These are phyloP conservation scores for Microbotryum silenes-acaulis DNA, from an alignment of 1,284 basidiomycete species.

Conservation along the genomic window DNA sequence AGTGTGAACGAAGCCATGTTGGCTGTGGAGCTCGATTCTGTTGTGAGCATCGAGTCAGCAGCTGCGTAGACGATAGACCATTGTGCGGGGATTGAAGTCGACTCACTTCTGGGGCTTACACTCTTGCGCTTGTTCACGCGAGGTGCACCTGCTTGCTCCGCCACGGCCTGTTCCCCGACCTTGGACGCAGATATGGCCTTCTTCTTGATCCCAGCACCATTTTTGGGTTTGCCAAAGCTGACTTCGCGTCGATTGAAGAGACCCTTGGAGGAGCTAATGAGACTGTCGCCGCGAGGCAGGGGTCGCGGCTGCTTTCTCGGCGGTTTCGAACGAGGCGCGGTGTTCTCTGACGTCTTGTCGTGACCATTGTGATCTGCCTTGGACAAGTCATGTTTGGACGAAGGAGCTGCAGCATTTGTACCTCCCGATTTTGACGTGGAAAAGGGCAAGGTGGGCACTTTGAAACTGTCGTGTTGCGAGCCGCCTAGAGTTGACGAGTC, in stretches of 20 bases:
- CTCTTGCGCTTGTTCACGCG: constrained; percentile 18
- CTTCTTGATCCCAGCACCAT: constrained; percentile 2
- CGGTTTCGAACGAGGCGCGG: not conserved
- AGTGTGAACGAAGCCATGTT: constrained; percentile 9
- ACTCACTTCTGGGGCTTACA: constrained; percentile 21
- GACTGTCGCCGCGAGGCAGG: constrained; percentile 18
- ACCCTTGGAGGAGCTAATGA: constrained; percentile 1
- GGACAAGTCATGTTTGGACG: no score
- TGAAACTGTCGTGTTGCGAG: constrained; percentile 20
- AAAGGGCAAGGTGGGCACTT: constrained; percentile 12
- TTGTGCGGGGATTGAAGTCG: not conserved
- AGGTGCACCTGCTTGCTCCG: not conserved
- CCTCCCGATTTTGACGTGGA: no score
- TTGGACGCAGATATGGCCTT: not conserved
- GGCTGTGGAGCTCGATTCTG: constrained; percentile 9
- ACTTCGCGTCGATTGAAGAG: constrained; percentile 17
- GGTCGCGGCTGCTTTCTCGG: constrained; percentile 23
- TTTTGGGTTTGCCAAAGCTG: constrained; percentile 9
- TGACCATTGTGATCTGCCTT: no score
- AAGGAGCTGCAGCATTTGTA: no score
- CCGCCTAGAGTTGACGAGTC: no score
- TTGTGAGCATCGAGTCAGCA: not conserved
- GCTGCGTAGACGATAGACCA: not conserved
- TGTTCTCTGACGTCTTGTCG: no score
- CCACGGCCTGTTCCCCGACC: not conserved